Percentiles rank a stretch among this genome's conserved stretches.
These are phyloP conservation scores for Cryphonectria radicalis DNA, from an alignment of 2,329 filamentous ascomycete species.

Conservation along the genomic window DNA sequence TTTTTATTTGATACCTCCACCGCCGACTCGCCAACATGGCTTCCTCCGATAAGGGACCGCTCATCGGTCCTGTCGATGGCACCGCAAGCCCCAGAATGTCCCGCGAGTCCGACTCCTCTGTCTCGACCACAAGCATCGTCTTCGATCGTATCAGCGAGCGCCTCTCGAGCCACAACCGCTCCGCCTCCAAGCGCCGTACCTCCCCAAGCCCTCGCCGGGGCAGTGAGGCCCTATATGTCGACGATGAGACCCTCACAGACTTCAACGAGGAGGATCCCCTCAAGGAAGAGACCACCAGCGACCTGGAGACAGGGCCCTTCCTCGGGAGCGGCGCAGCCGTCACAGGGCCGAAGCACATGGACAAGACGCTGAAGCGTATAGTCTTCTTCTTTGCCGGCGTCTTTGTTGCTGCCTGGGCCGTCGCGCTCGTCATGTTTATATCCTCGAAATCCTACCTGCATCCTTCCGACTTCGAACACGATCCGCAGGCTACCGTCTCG, in stretches of 20 bases:
- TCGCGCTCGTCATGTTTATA: conserved; percentile 70
- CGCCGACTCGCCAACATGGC: conserved; percentile 16
- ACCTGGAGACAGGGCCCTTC: conserved; percentile 59
- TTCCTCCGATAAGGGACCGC: conserved; percentile 23
- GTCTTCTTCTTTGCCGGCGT: conserved; percentile 65
- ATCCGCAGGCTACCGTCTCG: conserved; percentile 65
- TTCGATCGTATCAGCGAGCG: conserved; percentile 75
- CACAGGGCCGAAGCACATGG: conserved; percentile 59
- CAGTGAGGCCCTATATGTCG: conserved; percentile 31
- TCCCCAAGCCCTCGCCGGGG: conserved; percentile 23
- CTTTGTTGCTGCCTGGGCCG: conserved; percentile 69
- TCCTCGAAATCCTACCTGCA: conserved; percentile 68
- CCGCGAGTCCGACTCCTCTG: conserved; percentile 69
- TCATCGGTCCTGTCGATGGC: conserved; percentile 19
- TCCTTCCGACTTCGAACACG: conserved; percentile 64
- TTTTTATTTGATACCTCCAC: neutral
- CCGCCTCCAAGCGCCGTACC: conserved; percentile 31
- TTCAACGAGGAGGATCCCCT: conserved; percentile 52
- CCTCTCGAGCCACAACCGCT: conserved; percentile 35
- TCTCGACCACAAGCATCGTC: conserved; percentile 82
- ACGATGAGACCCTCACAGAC: conserved; percentile 40
- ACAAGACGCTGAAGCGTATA: conserved; percentile 65
- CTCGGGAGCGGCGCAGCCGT: conserved; percentile 44
- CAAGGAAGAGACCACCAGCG: conserved; percentile 48
- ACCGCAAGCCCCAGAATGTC: conserved; percentile 44